These are phyloP conservation scores for Fomitopsis pulvina DNA, from an alignment of 768 basidiomycete species.

Conservation along the genomic window DNA sequence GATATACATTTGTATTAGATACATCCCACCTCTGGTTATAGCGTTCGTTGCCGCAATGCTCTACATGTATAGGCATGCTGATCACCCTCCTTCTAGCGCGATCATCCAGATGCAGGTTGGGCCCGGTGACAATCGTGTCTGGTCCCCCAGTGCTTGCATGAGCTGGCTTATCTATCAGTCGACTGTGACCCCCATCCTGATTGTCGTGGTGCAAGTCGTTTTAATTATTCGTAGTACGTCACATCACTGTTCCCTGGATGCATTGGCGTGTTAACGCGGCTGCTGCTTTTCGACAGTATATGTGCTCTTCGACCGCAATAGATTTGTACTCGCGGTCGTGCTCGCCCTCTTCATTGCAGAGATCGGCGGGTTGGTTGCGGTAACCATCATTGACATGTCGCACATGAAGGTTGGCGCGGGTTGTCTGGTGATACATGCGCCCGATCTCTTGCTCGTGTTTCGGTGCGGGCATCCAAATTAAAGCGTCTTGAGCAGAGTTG, in stretches of 20 bases:
- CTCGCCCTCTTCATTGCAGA: slow-evolving; percentile 5
- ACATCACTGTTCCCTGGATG: too few relatives aligned
- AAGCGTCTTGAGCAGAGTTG: not conserved
- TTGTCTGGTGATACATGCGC: slow-evolving; percentile 8
- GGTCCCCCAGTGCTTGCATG: not conserved
- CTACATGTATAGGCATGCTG: too few relatives aligned
- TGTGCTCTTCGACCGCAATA: slow-evolving; percentile 9
- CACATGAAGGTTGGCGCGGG: slow-evolving; percentile 4
- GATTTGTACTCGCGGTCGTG: not conserved
- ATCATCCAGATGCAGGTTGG: slow-evolving; percentile 2
- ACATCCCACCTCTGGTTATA: too few relatives aligned
- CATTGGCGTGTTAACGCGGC: not conserved
- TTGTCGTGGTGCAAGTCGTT: slow-evolving; percentile 7
- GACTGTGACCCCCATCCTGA: not conserved
- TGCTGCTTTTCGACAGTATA: slow-evolving; percentile 1
- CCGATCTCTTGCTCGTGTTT: slow-evolving; percentile 1
- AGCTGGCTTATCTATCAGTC: slow-evolving; percentile 7
- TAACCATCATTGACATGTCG: slow-evolving; percentile 4
- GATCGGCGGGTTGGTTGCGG: slow-evolving; percentile 3
- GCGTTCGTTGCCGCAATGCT: too few relatives aligned
- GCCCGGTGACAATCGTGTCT: not conserved
- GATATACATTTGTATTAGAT: too few relatives aligned
- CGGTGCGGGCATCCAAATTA: not conserved
- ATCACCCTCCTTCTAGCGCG: too few relatives aligned
- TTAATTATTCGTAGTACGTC: slow-evolving; percentile 10